Evolutionary conservation across 352 stramenopile species (phyloP).

Genomic region (Pythium oligandrum): DNA sequence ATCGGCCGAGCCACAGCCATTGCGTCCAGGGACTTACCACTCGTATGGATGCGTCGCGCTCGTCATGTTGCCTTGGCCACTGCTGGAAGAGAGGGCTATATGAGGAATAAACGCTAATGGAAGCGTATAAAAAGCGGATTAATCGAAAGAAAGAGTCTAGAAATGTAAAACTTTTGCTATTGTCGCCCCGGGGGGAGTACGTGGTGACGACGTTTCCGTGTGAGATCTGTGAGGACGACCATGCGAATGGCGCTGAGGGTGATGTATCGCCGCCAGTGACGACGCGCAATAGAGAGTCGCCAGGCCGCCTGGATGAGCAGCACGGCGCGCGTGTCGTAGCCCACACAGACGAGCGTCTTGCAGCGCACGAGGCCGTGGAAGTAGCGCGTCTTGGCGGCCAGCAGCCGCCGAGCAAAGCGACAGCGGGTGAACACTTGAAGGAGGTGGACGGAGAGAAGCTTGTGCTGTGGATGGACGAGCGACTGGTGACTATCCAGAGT

Average conservation of each 20-base stretch:
- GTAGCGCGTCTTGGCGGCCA: slow-evolving; percentile 10
- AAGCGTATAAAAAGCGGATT: slow-evolving; percentile 1
- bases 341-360: slow-evolving; percentile 4
- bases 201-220: slow-evolving; percentile 1
- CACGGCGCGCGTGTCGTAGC: slow-evolving; percentile 4
- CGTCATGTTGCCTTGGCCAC: slow-evolving; percentile 17
- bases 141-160: background rate
- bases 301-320: slow-evolving; percentile 13
- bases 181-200: background rate
- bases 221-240: slow-evolving; percentile 4
- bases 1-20: background rate
- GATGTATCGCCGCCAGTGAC: slow-evolving; percentile 10
- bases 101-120: background rate
- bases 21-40: slow-evolving; percentile 37
- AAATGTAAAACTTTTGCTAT: slow-evolving; percentile 1
- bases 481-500: too few species aligned
- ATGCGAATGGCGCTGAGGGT: slow-evolving; percentile 5
- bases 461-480: too few species aligned
- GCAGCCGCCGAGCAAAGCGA: slow-evolving; percentile 8
- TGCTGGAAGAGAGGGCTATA: background rate
- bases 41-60: slow-evolving; percentile 67
- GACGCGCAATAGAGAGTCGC: slow-evolving; percentile 1
- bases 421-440: slow-evolving; percentile 8
- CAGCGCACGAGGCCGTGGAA: slow-evolving; percentile 7
- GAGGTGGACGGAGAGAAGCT: background rate